Base-by-base conservation (phyloP, 768 basidiomycete species). In the Trametes gibbosa region DNA sequence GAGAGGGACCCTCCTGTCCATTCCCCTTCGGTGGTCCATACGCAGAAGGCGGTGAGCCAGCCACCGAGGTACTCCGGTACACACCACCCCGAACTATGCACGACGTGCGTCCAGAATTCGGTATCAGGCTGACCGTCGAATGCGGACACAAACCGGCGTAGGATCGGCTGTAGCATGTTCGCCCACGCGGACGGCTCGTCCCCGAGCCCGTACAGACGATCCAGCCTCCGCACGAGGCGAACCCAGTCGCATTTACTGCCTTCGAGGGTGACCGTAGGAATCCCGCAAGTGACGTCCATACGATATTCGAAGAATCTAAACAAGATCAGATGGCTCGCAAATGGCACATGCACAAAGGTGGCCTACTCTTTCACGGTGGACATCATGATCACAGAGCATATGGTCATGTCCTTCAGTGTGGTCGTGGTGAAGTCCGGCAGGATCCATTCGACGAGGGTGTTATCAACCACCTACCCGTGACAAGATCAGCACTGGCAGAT, bases 341-440 rank as follows among this genome's bases (percentile, higher is more conserved):
- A 29, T 2, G 16, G 17, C 10, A 14, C 6, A n/a, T 9, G 47
- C 13, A 12, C 9, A 12, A 3, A 2, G 7, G 4, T 21, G 5
- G 10, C 56, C 24, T 32, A 58, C 53, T 34, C 41, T 39, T 68
- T 69, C 24, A 72, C 47, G 0, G 69, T 68, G 13, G 66, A 56
- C 70, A 74, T 70, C 65, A 72, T 66, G 12, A 69, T 41, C 14
- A 72, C 59, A 10, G 71, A 65, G 45, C 58, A 65, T 25, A 73
- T 62, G 3, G 65, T 64, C 10, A 48, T 62, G 39, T 74, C 73
- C 25, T 56, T 66, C 34, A 32, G 21, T 0, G 71, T 72, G 1
- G 73, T 72, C 2, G 72, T 73, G 2, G 72, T 63, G 59, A 72
- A 73, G 19, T 63, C 49, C 1, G 73, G 71, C 24, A 70, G 46